Base-by-base conservation (phyloP, 2,329 filamentous ascomycete genomes). In the Colletotrichum spinosum region DNA sequence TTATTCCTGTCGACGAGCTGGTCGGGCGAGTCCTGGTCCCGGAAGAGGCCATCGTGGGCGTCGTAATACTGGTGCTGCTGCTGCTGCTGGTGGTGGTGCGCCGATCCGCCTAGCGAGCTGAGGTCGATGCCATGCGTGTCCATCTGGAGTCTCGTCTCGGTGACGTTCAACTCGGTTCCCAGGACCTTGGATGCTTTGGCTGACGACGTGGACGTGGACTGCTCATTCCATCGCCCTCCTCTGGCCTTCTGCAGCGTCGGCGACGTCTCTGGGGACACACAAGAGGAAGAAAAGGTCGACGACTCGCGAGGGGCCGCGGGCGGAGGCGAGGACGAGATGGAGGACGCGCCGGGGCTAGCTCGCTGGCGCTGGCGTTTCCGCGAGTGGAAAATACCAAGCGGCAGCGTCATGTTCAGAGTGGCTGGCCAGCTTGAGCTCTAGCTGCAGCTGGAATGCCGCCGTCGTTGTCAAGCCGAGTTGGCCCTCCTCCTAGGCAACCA, bases 61-160 rank as follows among this genome's bases (percentile, higher is more conserved):
- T 45, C 17, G 61, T 61, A 48, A 11, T 51, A 2, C 25, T 25
- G 25, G 4, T 25, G 25, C 25, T 25, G 25, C 4, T 25, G 25
- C 25, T 25, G 25, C 25, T 25, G 25, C 25, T 3, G 57, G n/a
- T n/a, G n/a, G 41, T 54, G 13, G 11, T 50, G 61, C 51, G 57
- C 45, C 56, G 61, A 60, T 55, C 62, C 62, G 57, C 62, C 34
- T 51, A 65, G 57, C 39, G 62, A 61, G 39, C 62, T 61, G 38
- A 65, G 51, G 51, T 65, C 62, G 35, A 65, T 60, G 35, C 62
- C 62, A 46, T 65, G 62, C 39, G 52, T 51, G 46, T 65, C 62
- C 57, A 61, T 65, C 45, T 55, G 61, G 50, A 13, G 13, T 39
- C 33, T 52, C 46, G 57, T 51, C 25, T 55, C 51, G 34, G 51